Conservation (phyloP, 2,329 filamentous ascomycete genomes). For the Cyanodermella asteris region DNA sequence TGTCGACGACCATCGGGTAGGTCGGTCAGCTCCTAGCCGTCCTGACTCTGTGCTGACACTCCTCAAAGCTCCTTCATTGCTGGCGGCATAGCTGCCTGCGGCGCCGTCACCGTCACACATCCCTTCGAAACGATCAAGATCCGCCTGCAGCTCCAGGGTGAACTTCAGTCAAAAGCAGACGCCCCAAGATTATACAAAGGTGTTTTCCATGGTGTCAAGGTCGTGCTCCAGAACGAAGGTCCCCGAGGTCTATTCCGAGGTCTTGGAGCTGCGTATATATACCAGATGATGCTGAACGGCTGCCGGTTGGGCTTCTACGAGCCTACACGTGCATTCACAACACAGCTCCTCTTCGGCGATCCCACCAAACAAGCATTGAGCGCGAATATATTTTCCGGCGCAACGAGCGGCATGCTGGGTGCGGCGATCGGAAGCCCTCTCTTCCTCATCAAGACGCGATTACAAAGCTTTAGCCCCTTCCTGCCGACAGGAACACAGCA, state of each 20-base stretch:
- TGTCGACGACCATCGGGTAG: conserved; percentile 8
- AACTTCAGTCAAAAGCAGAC: conserved; percentile 68
- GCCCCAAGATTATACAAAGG: conserved; percentile 78
- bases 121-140: conserved; percentile 99
- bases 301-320: conserved; percentile 97
- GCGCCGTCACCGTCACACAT: conserved; percentile 91
- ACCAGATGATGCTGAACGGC: conserved; percentile 89
- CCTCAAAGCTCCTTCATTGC: conserved; percentile 60
- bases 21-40: not conserved
- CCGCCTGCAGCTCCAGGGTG: conserved; percentile 87
- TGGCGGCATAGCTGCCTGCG: conserved; percentile 88
- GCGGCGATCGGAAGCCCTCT: conserved; percentile 88
- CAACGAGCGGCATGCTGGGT: conserved; percentile 70
- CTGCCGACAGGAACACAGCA: conserved; percentile 95
- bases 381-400: conserved; percentile 86
- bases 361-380: conserved; percentile 58
- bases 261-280: conserved; percentile 81
- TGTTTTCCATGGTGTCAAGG: conserved; percentile 71
- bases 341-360: conserved; percentile 49
- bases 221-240: conserved; percentile 83
- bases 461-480: conserved; percentile 85
- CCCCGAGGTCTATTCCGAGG: conserved; percentile 68
- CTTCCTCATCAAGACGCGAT: conserved; percentile 89
- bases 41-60: not conserved
- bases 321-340: conserved; percentile 56